Evolutionary conservation across 176 grass and related monocot genomes (phyloP).

Genomic region (Ampelocalamus luodianensis): DNA sequence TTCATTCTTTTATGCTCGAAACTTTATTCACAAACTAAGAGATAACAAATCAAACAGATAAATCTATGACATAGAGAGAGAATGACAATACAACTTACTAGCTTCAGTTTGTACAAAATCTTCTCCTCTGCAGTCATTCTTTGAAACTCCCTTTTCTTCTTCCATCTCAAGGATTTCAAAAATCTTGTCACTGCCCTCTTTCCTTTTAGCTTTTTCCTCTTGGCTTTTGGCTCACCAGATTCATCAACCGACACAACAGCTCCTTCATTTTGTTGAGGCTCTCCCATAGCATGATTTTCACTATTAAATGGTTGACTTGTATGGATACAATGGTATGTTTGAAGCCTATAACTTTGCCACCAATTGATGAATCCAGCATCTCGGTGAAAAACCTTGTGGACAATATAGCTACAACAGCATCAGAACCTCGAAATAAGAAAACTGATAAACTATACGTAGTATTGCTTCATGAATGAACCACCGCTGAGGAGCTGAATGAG

Average conservation of each 20-base stretch:
- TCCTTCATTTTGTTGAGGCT: constrained; percentile 47
- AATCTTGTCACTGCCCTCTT: constrained; percentile 85
- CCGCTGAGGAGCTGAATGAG: neutral
- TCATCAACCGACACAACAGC: constrained; percentile 31
- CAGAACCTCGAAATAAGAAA: constrained; percentile 32
- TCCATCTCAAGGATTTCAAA: constrained; percentile 91
- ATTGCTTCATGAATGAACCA: neutral
- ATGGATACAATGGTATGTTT: constrained; percentile 54
- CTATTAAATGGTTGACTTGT: constrained; percentile 43
- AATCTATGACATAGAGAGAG: neutral
- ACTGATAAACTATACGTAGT: neutral
- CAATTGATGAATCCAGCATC: constrained; percentile 18
- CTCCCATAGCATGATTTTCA: constrained; percentile 36
- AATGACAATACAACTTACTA: constrained; percentile 49
- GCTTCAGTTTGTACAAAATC: constrained; percentile 87
- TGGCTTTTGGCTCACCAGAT: constrained; percentile 53
- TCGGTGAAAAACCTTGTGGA: constrained; percentile 55
- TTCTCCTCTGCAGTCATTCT: constrained; percentile 96
- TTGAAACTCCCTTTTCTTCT: constrained; percentile 92
- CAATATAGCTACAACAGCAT: constrained; percentile 59
- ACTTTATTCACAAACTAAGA: neutral
- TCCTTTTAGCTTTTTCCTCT: constrained; percentile 92
- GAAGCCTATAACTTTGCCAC: constrained; percentile 26
- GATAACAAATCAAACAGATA: neutral
- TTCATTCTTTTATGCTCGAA: neutral